Base-by-base conservation (phyloP, 1,284 basidiomycete genomes). In the Boletellus deceptivus region DNA sequence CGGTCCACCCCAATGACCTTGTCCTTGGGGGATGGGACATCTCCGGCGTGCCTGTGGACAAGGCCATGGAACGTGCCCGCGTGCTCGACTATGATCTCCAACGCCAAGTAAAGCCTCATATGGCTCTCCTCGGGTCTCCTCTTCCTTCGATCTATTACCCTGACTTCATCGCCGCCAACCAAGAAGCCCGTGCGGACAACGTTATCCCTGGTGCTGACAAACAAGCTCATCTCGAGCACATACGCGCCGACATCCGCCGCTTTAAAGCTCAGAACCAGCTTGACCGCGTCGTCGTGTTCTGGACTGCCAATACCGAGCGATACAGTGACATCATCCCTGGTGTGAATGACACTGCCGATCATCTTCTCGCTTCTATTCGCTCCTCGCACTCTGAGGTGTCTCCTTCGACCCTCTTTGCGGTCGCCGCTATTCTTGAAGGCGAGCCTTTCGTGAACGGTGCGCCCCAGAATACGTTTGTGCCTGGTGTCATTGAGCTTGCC, bases 21-120 rank as follows among this genome's bases (percentile, higher is more conserved):
- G 93, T 98, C 58, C 82, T 98, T 60, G 92, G 94, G 52, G 97
- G 96, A 31, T 99, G 96, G 97, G 96, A 99, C 69, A 98, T 99
- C 66, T 97, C 93, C 44, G 82, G 85, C 49, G 50, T 86, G 40
- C 72, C 84, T 48, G 80, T 99, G 75, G 94, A 98, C 73, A 80
- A 89, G 72, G 93, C 97, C 27, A 98, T 98, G 93, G 75, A 81
- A 56, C 92, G 96, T 58, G 91, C 94, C 50, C 80, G 94, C 72
- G 96, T 99, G 49, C 84, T 99, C 57, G 92, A 98, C 72, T 98
- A 90, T 67, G 96, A 99, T 71, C 84, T 98, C 51, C 96, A 98
- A 78, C 91, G 93, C 67, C 96, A 98, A 74, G 86, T 98, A 56
- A 85, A 79, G 22, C 91, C 93, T 8, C 77, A 86, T 70, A 91